phyloP scores from a whole-genome alignment of 2,329 filamentous ascomycete species.

The Penicillium sp. region DNA sequence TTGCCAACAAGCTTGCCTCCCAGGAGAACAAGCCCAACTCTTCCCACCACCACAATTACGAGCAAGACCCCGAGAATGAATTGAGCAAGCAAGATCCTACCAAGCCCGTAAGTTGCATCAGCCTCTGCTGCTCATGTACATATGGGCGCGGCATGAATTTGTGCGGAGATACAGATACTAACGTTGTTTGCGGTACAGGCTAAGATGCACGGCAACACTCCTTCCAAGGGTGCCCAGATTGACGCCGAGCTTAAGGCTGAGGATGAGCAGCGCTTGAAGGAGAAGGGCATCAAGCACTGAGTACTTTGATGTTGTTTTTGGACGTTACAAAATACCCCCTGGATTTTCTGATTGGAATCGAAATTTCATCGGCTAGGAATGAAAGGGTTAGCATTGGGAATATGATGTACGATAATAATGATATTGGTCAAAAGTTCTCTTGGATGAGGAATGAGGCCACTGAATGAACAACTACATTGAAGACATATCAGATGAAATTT shows the following conservation, averaged over 20 bases:
- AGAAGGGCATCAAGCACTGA: conserved; percentile 45
- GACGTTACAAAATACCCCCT: conserved; percentile 7
- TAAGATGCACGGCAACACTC: conserved; percentile 46
- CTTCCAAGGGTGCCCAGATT: conserved; percentile 49
- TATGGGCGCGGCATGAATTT: too few species aligned
- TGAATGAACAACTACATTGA: conserved; percentile 4
- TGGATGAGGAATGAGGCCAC: conserved; percentile 6
- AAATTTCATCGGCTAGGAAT: not conserved
- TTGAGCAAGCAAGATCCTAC: conserved; percentile 45
- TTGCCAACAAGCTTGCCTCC: conserved; percentile 45
- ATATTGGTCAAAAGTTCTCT: conserved; percentile 13
- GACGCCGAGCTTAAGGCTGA: conserved; percentile 47
- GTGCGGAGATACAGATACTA: conserved; percentile 3
- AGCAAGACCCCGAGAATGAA: conserved; percentile 37
- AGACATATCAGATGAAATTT: not conserved
- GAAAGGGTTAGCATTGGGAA: conserved; percentile 70
- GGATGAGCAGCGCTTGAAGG: conserved; percentile 44
- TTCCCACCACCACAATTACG: conserved; percentile 27
- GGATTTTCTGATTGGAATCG: conserved; percentile 9
- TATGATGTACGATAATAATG: conserved; percentile 58
- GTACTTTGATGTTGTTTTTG: conserved; percentile 5
- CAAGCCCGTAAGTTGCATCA: conserved; percentile 36
- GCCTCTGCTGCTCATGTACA: too few species aligned
- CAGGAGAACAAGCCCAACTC: conserved; percentile 32
- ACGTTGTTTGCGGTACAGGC: conserved; percentile 33